Evolutionary conservation across 2,329 filamentous ascomycete species (phyloP), one percentile per base, ranked within the genome.

Genomic region (Penicillium sp.): DNA sequence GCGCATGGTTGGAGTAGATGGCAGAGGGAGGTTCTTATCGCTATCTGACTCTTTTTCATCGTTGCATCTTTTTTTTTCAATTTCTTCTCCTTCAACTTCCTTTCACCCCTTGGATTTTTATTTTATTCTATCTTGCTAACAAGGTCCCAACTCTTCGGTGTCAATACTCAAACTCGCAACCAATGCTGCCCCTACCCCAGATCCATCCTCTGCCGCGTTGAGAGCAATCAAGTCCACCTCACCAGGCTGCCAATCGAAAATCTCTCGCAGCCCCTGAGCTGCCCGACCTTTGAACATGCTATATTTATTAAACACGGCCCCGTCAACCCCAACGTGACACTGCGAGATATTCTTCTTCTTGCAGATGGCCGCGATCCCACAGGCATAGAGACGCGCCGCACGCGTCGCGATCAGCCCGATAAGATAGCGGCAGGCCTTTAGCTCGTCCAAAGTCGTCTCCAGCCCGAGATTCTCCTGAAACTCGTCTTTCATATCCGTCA

Each of bases 331-430:
- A 29, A 97, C 92, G 73, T 96, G 92, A 77, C 90, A 95, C 29
- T 83, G 82, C 66, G 87, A 77, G 73, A 91, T 90, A 58, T 83
- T 82, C 82, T 96, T 96, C 86, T 97, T 97, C 80, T 88, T 95
- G 83, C 89, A 91, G 68, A 97, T 95, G 53, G 92, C 94, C n/a
- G 93, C 91, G 55, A 97, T 91, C 71, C 93, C 94, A 68, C 93
- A 97, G 16, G 92, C 88, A 39, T 92, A 96, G 46, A 97, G 85
- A 58, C 94, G 90, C 43, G 94, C 93, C 22, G 92, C 90, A 57
- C 94, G 91, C 14, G 91, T 96, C 43, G 91, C 92, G 61, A 97
- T 95, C 44, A 99, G 82, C 76, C 97, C 92, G n/a, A 92, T 89
- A 31, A 96, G 84, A 59, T 89, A 88, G 61, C 92, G 90, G 71